Evolutionary conservation across 2,329 filamentous ascomycete genomes (phyloP).

Genomic region (Curvularia spicifera): DNA sequence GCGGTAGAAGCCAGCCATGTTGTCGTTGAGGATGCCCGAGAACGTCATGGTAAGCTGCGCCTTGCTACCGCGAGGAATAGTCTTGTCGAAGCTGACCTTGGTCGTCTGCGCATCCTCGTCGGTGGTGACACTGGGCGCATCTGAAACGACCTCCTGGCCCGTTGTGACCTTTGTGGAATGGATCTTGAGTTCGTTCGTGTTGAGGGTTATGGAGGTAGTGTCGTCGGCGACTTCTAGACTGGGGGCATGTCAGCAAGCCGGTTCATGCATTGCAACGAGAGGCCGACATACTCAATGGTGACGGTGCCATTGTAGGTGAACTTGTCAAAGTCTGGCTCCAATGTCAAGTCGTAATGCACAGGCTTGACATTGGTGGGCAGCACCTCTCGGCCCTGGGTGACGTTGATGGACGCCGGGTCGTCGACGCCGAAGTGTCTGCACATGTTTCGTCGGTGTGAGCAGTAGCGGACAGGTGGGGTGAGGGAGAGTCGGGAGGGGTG

Average conservation of each 20-base stretch:
- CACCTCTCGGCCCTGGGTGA: constrained; percentile 76
- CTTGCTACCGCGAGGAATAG: constrained; percentile 75
- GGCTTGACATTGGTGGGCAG: constrained; percentile 91
- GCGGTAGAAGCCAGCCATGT: constrained; percentile 97
- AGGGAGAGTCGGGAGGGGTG: constrained; percentile 28
- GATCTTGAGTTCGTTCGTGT: constrained; percentile 86
- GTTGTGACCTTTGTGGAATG: constrained; percentile 72
- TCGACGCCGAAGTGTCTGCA: constrained; percentile 67
- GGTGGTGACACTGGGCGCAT: constrained; percentile 72
- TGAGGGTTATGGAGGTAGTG: constrained; percentile 83
- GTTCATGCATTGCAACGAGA: too few species aligned
- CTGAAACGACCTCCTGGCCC: constrained; percentile 63
- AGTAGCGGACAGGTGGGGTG: constrained; percentile 58
- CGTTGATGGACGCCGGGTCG: constrained; percentile 63
- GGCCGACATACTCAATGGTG: constrained; percentile 69
- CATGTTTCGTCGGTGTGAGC: constrained; percentile 79
- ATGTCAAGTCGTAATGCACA: constrained; percentile 86
- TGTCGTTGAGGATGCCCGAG: constrained; percentile 82
- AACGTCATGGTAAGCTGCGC: constrained; percentile 80
- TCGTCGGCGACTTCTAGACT: constrained; percentile 83
- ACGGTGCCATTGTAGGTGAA: constrained; percentile 88
- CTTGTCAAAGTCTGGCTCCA: constrained; percentile 88
- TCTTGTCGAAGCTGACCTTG: constrained; percentile 78
- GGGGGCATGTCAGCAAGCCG: constrained; percentile 29
- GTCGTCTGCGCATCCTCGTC: constrained; percentile 82